Percentiles rank a stretch among this genome's conserved stretches.
Conservation (phyloP, 2,329 filamentous ascomycete genomes). For the Aspergillus intermedius region DNA sequence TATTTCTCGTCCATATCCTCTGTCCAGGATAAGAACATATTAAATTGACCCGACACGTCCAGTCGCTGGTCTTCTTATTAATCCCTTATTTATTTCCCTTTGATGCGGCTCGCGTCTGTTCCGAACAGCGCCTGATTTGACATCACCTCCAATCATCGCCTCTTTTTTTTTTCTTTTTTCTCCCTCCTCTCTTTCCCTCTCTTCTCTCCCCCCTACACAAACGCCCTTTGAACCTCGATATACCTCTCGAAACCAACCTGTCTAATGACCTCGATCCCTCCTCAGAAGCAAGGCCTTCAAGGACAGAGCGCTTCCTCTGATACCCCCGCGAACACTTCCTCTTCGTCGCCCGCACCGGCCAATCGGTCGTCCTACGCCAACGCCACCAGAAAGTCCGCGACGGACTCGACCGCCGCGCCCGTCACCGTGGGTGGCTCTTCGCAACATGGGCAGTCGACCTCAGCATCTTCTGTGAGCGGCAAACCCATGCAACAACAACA, state of each 20-base stretch:
- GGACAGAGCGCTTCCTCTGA: slow-evolving; percentile 41
- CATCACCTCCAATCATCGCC: slow-evolving; percentile 8
- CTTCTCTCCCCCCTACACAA: slow-evolving; percentile 1
- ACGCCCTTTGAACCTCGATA: slow-evolving; percentile 3
- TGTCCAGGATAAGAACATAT: neutral
- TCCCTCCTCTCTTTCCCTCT: neutral
- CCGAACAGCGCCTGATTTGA: slow-evolving; percentile 5
- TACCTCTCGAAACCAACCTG: slow-evolving; percentile 20
- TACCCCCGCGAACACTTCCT: slow-evolving; percentile 43
- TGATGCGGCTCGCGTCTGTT: neutral
- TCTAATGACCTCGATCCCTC: slow-evolving; percentile 57
- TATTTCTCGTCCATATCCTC: slow-evolving; percentile 4
- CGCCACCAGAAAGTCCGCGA: slow-evolving; percentile 55
- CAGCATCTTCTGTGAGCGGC: slow-evolving; percentile 79
- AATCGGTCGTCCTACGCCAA: slow-evolving; percentile 56
- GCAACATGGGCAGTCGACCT: slow-evolving; percentile 54
- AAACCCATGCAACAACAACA: slow-evolving; percentile 52
- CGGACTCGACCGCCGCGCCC: slow-evolving; percentile 46
- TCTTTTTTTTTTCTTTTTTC: neutral
- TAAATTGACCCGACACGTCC: slow-evolving; percentile 13
- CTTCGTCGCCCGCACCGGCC: slow-evolving; percentile 40
- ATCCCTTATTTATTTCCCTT: slow-evolving; percentile 8
- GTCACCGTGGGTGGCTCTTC: slow-evolving; percentile 48
- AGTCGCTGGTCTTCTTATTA: slow-evolving; percentile 13
- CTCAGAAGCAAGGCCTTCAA: slow-evolving; percentile 44